Evolutionary conservation across 2,329 filamentous ascomycete genomes (phyloP), one percentile per base, ranked within the genome.

Genomic region (Scedosporium boydii): DNA sequence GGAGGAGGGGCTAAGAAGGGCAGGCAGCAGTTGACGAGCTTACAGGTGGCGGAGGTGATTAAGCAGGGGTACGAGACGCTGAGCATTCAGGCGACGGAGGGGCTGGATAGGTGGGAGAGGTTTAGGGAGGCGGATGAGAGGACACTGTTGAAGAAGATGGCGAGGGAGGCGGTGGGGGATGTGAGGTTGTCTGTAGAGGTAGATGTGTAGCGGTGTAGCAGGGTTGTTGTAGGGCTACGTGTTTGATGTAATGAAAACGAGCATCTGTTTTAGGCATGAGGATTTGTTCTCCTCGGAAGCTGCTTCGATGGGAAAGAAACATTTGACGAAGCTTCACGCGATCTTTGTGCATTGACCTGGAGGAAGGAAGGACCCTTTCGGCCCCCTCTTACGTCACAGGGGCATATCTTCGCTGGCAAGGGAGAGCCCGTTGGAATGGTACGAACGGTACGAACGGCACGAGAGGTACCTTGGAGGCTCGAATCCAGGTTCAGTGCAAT

Each of bases 21-120:
- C 44, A 12, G 57, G 23, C 44, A 18, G 1, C 61, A 62, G 55
- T 77, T 97, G 64, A 96, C 90, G 63, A 92, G 89, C 44, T 81
- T 85, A 59, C 90, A 97, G 72, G 92, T 99, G 46, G 88, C 88
- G 51, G 88, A 90, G 67, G 90, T 97, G 29, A 98, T 99, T 74
- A 96, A 96, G 77, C 89, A 96, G 73, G 95, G 95, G 0, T 98
- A 98, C 70, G 93, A 98, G 74, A 96, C 93, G 42, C 76, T 99
- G 69, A 93, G 89, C 66, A 96, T 99, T 62, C 90, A 96, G 74
- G 87, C 91, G 0, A 91, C 88, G 69, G 93, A 96, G 71, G 93
- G 90, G 0, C 73, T 96, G 67, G 93, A 93, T 72, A 85, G 87
- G 44, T 96, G 91, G 90, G 90, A 91, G 67, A 85, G 82, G 71